Conservation (phyloP, 441 rosid genomes). For the Omphalea diandra region DNA sequence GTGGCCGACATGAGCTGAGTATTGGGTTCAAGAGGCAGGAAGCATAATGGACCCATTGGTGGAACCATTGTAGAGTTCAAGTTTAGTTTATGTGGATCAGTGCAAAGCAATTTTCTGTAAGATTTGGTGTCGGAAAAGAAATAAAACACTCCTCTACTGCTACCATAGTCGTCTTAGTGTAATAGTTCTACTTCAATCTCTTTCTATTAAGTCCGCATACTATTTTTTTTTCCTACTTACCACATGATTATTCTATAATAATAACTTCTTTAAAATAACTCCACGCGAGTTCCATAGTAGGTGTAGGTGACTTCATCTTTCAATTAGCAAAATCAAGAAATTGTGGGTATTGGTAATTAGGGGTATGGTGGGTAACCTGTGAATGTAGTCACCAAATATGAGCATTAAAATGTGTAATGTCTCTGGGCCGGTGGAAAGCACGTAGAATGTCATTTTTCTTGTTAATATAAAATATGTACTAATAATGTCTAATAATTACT, state of each 20-base stretch:
- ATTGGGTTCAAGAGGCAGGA: constrained; percentile 37
- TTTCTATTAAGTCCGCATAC: no score
- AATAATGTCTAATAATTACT: not conserved
- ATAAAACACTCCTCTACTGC: constrained; percentile 11
- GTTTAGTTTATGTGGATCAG: constrained; percentile 32
- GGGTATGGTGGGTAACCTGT: not conserved
- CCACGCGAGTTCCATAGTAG: constrained; percentile 17
- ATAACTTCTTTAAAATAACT: no score
- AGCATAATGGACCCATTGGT: constrained; percentile 53
- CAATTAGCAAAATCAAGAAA: not conserved
- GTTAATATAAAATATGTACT: not conserved
- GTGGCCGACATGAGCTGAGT: constrained; percentile 44
- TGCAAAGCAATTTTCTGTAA: constrained; percentile 29
- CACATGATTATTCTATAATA: not conserved
- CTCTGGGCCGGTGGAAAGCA: constrained; percentile 50
- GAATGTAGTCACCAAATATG: constrained; percentile 7
- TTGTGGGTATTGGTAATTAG: no score
- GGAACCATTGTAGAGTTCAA: constrained; percentile 22
- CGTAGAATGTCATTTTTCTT: constrained; percentile 26
- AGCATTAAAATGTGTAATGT: constrained; percentile 30
- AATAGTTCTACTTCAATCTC: no score
- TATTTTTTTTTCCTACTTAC: no score
- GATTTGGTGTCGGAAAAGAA: constrained; percentile 53
- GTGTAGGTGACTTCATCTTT: constrained; percentile 3
- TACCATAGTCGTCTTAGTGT: no score